Percentiles rank a stretch among this genome's conserved stretches.
Evolutionary conservation across 2,329 filamentous ascomycete species (phyloP).

Genomic region (Raffaelea deltoideospora): DNA sequence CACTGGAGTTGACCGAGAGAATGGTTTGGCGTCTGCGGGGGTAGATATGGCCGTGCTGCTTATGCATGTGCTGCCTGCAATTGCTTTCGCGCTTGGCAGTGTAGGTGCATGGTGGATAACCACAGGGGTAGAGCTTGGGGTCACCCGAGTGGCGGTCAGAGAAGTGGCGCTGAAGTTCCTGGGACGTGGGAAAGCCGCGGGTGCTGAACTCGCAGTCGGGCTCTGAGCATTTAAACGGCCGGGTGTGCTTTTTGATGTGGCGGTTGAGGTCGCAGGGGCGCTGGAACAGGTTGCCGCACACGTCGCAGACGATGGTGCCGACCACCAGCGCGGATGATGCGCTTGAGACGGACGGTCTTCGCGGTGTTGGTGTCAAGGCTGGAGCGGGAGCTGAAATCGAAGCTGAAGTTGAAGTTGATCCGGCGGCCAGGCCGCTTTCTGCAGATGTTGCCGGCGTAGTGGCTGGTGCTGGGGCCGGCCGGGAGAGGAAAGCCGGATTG

Average conservation of each 20-base stretch:
- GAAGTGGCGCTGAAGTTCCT: constrained; percentile 61
- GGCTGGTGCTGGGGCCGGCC: too few relatives aligned
- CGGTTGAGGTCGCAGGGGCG: constrained; percentile 33
- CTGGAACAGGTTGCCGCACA: constrained; percentile 14
- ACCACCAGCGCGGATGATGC: background rate
- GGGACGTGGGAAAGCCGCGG: constrained; percentile 63
- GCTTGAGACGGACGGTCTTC: too few relatives aligned
- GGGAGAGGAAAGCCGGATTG: too few relatives aligned
- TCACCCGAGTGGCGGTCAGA: constrained; percentile 60
- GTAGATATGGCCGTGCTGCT: constrained; percentile 59
- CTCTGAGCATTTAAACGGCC: constrained; percentile 59
- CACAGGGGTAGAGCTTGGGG: constrained; percentile 52
- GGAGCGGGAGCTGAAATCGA: too few relatives aligned
- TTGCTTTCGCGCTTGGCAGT: constrained; percentile 65
- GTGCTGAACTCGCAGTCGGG: constrained; percentile 52
- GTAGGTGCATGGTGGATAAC: constrained; percentile 52
- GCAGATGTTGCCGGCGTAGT: too few relatives aligned
- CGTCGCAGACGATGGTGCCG: constrained; percentile 1
- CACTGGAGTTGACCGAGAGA: background rate
- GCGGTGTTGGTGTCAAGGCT: too few relatives aligned
- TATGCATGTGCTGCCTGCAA: constrained; percentile 80
- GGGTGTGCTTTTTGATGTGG: constrained; percentile 63
- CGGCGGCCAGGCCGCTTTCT: too few relatives aligned
- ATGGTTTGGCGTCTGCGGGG: constrained; percentile 38
- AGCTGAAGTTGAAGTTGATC: too few relatives aligned